Conservation (phyloP, 2,329 filamentous ascomycete genomes). For the Aspergillus fumigatus region DNA sequence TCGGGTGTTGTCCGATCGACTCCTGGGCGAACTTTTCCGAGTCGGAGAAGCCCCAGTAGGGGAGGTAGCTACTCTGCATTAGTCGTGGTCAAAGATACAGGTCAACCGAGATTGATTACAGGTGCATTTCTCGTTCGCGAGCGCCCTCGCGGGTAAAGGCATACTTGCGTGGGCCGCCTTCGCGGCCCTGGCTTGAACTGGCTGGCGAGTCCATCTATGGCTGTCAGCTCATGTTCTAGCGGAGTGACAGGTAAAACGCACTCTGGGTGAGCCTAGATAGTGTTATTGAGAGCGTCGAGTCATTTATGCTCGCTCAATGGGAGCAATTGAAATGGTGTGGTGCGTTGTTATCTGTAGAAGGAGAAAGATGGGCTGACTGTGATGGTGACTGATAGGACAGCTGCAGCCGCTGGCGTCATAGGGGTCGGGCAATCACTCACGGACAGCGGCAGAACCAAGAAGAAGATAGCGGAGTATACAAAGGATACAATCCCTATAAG, state of each 20-base stretch:
- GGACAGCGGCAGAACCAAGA: neutral
- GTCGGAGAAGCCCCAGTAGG: conserved; percentile 17
- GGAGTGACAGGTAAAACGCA: neutral
- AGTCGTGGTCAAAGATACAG: neutral
- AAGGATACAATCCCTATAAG: too few relatives aligned
- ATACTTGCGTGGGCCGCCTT: conserved; percentile 14
- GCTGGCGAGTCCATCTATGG: neutral
- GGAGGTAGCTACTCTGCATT: conserved; percentile 10
- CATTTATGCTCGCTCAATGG: neutral
- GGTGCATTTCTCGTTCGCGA: conserved; percentile 17
- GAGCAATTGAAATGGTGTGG: neutral
- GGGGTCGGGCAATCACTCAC: neutral
- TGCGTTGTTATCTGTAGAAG: neutral
- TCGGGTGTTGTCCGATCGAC: conserved; percentile 9
- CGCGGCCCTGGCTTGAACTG: conserved; percentile 1
- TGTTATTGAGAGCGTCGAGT: too few relatives aligned
- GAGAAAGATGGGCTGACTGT: neutral
- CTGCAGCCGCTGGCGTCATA: neutral
- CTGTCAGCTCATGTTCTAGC: neutral
- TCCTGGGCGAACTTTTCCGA: conserved; percentile 17
- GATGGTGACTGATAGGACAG: neutral
- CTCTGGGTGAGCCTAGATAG: neutral
- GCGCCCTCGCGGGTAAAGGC: conserved; percentile 17
- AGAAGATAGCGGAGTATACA: neutral
- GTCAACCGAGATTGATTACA: conserved; percentile 3